Conservation (phyloP, 352 stramenopile species). For the Elongisporangium senticosum region DNA sequence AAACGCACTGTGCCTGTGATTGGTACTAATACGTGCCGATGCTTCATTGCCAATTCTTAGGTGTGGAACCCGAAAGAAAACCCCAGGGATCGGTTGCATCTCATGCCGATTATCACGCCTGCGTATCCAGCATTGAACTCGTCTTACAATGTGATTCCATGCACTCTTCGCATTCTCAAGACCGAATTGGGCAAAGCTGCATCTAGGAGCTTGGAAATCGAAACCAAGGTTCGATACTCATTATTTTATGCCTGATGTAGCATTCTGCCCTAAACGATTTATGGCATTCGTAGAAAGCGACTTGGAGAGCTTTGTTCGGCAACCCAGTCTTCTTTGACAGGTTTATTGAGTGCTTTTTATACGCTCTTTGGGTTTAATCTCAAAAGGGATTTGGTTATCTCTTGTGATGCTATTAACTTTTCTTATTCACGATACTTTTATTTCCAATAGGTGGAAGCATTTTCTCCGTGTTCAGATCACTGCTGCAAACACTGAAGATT, state of each 20-base stretch:
- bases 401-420: conserved; percentile 6
- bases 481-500: conserved; percentile 38
- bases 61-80: conserved; percentile 89
- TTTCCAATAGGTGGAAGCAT: conserved; percentile 52
- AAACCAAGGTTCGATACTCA: conserved; percentile 54
- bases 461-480: conserved; percentile 80
- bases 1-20: neutral
- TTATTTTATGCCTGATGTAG: conserved; percentile 6
- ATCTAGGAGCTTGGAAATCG: conserved; percentile 67
- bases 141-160: conserved; percentile 94
- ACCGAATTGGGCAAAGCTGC: conserved; percentile 79
- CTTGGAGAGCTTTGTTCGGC: conserved; percentile 79
- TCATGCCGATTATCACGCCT: conserved; percentile 99
- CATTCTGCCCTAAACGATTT: neutral
- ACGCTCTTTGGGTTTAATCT: conserved; percentile 1
- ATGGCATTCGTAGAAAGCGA: conserved; percentile 37
- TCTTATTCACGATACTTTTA: conserved; percentile 5
- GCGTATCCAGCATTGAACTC: conserved; percentile 98
- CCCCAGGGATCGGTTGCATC: conserved; percentile 81
- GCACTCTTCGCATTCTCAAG: conserved; percentile 89
- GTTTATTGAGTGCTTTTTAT: conserved; percentile 20
- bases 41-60: conserved; percentile 19
- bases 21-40: neutral
- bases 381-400: conserved; percentile 2
- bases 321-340: conserved; percentile 71